Base-by-base conservation (phyloP, 805 yeast genomes). In the Candida golubevii region DNA sequence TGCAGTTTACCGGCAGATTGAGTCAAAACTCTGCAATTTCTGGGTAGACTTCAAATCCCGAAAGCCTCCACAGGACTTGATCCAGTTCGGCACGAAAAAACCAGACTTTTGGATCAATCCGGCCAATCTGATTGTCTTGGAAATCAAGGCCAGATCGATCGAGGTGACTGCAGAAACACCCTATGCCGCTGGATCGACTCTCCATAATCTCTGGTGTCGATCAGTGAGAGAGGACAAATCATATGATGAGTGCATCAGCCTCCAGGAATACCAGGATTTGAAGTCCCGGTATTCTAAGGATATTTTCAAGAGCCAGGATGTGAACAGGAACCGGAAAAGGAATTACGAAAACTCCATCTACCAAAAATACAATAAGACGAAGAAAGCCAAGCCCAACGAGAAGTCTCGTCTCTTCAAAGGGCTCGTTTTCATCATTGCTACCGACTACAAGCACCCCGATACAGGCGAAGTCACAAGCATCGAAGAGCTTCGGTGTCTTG, bases 31-130 rank as follows among this genome's bases (percentile, higher is more conserved):
- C 0, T 61, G 71, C 34, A 82, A 80, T 1, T 75, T 79, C 48
- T 86, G 96, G 95, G 66, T 65, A 1, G 60, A 66, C 15, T 69
- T 62, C 45, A 11, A 26, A 23, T 33, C 27, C 6, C 65, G 69
- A 7, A 56, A 56, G 3, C 78, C 82, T 0, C 43, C 62, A 0
- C 53, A 59, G 1, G 54, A 45, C 3, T 34, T 55, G 35, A 41
- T 82, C 1, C 66, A 68, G 44, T 85, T 84, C 65, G 90, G 88
- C 1, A 66, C 73, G 6, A 71, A 75, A 40, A 61, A 66, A 11
- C 96, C 97, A 0, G 78, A 74, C 29, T 75, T 73, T 46, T 90
- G 96, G 95, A 85, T 91, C 26, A 68, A 80, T 46, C 97, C 97
- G 0, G 66, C 71, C 33, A 79, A 85, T 27, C 85, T 95, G 1